phyloP scores from a whole-genome alignment of 2,329 filamentous ascomycete genomes.

The Epichloe festucae region DNA sequence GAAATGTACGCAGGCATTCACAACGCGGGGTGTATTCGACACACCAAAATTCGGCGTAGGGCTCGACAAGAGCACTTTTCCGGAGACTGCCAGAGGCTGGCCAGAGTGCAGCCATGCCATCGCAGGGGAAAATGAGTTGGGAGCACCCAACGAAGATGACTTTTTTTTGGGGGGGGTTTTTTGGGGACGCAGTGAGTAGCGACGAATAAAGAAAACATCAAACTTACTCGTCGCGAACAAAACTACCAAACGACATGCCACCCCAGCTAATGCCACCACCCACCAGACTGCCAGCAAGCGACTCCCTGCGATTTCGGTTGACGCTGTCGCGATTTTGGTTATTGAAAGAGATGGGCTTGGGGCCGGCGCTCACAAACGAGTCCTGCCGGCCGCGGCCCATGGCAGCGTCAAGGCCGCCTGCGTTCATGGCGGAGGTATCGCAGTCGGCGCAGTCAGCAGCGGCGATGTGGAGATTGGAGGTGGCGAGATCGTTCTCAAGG shows the following conservation, averaged over 20 bases:
- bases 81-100: no score
- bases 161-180: no score
- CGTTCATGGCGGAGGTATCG: constrained; percentile 40
- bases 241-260: constrained; percentile 88
- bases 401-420: constrained; percentile 43
- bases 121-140: not conserved
- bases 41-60: no score
- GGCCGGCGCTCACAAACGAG: constrained; percentile 52
- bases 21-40: no score
- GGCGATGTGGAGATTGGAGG: constrained; percentile 11
- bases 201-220: not conserved
- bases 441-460: constrained; percentile 8
- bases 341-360: constrained; percentile 54
- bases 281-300: constrained; percentile 50
- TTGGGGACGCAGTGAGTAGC: not conserved
- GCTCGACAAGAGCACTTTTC: no score
- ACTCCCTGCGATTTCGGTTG: constrained; percentile 46
- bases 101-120: constrained; percentile 10
- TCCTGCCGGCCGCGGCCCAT: constrained; percentile 48
- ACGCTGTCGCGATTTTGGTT: constrained; percentile 49
- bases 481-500: constrained; percentile 13
- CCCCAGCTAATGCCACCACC: constrained; percentile 95
- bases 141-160: no score
- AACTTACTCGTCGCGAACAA: constrained; percentile 94
- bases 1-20: no score